Evolutionary conservation across 139 green algal species (phyloP).

Genomic region (Tetradesmus obliquus): DNA sequence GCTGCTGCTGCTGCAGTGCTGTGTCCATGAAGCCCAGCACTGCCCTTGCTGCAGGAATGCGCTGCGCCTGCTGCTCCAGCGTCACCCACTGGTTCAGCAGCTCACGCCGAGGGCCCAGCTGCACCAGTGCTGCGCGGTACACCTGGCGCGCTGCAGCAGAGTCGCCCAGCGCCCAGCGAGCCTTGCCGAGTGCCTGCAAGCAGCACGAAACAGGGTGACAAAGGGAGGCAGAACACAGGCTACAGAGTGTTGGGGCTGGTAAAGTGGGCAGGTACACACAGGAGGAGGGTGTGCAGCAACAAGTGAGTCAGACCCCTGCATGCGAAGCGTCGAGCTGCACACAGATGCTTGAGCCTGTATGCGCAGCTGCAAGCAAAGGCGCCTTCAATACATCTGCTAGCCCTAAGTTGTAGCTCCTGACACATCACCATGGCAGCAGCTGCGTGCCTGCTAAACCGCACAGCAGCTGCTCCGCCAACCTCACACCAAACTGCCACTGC

Average conservation of each 20-base stretch:
- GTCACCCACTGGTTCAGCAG: conserved; percentile 51
- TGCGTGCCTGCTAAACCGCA: neutral
- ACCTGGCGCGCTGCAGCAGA: conserved; percentile 45
- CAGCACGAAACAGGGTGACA: neutral
- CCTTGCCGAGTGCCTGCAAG: conserved; percentile 48
- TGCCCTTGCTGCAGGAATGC: conserved; percentile 10
- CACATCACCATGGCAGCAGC: neutral
- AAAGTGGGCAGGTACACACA: neutral
- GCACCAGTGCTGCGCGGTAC: conserved; percentile 50
- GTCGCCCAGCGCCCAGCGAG: conserved; percentile 69
- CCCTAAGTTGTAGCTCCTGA: neutral
- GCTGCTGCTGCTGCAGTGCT: conserved; percentile 9
- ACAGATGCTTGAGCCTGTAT: too few species aligned
- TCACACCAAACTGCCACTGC: too few species aligned
- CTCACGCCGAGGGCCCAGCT: conserved; percentile 37
- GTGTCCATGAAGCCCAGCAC: conserved; percentile 20
- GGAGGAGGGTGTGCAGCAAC: conserved; percentile 37
- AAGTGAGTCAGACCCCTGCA: conserved; percentile 47
- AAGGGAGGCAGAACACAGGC: too few species aligned
- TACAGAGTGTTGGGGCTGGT: too few species aligned
- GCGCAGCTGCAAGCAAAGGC: too few species aligned
- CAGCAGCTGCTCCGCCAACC: neutral
- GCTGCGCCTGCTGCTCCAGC: conserved; percentile 43
- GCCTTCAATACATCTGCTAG: too few species aligned
- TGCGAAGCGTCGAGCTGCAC: neutral